Conservation (phyloP, 805 yeast species). For the Barnettozyma botsteinii region DNA sequence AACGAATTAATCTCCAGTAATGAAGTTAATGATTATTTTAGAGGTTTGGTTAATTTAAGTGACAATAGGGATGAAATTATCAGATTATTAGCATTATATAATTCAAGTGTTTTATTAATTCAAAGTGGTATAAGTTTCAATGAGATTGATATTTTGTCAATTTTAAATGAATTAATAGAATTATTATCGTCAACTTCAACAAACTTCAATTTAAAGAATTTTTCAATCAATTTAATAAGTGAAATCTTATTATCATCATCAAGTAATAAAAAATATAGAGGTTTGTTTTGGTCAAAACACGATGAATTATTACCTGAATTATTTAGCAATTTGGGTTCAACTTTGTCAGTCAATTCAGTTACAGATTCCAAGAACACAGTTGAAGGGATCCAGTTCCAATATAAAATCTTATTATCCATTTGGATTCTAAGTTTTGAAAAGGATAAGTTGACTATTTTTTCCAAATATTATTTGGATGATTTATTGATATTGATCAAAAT, state of each 20-base stretch:
- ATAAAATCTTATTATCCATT: constrained; percentile 65
- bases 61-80: constrained; percentile 51
- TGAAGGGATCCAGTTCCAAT: constrained; percentile 60
- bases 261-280: constrained; percentile 43
- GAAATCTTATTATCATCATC: constrained; percentile 41
- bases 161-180: constrained; percentile 13
- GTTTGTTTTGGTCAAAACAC: constrained; percentile 42
- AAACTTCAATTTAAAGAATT: constrained; percentile 48
- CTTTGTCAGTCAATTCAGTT: constrained; percentile 22
- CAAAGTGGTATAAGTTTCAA: constrained; percentile 21
- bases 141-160: constrained; percentile 4
- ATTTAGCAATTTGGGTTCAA: constrained; percentile 38
- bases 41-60: constrained; percentile 47
- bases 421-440: constrained; percentile 82
- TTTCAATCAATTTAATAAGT: constrained; percentile 60
- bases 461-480: constrained; percentile 48
- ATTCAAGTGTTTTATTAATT: constrained; percentile 45
- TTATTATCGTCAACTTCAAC: constrained; percentile 30
- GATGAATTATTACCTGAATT: constrained; percentile 42
- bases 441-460: constrained; percentile 44
- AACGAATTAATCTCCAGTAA: constrained; percentile 31
- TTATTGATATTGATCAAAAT: constrained; percentile 39
- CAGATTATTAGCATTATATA: constrained; percentile 48
- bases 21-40: constrained; percentile 13
- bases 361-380: constrained; percentile 20